Conservation (phyloP, 2,329 filamentous ascomycete genomes). For the Sclerotinia subarctica region DNA sequence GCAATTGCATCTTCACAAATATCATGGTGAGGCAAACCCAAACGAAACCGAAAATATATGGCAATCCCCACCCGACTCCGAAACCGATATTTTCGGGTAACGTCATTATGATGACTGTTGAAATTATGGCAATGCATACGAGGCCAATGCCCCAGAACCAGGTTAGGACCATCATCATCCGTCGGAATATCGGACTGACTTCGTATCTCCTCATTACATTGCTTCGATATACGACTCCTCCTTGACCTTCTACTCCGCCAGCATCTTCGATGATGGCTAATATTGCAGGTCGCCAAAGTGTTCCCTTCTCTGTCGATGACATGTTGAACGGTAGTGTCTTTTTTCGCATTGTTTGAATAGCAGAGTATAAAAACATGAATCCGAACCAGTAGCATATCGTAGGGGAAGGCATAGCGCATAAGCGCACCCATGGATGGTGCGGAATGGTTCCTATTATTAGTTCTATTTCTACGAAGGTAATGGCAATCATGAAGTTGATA, state of each 20-base stretch:
- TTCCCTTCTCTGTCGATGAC: slow-evolving; percentile 34
- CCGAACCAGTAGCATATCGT: slow-evolving; percentile 34
- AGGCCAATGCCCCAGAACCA: slow-evolving; percentile 37
- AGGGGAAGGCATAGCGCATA: slow-evolving; percentile 34
- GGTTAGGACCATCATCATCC: slow-evolving; percentile 31
- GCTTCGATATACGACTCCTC: slow-evolving; percentile 30
- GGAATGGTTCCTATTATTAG: slow-evolving; percentile 31
- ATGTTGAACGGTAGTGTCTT: slow-evolving; percentile 33
- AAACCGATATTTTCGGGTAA: slow-evolving; percentile 31
- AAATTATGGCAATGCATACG: slow-evolving; percentile 29
- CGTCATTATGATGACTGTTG: slow-evolving; percentile 32
- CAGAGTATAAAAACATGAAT: slow-evolving; percentile 28
- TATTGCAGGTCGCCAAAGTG: slow-evolving; percentile 30
- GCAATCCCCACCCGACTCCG: slow-evolving; percentile 35
- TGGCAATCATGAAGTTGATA: slow-evolving; percentile 31
- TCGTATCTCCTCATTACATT: slow-evolving; percentile 33
- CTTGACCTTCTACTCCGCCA: slow-evolving; percentile 32
- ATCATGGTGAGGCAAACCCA: slow-evolving; percentile 26
- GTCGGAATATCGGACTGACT: slow-evolving; percentile 30
- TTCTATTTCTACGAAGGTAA: slow-evolving; percentile 33
- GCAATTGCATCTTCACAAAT: slow-evolving; percentile 28
- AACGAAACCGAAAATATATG: slow-evolving; percentile 27
- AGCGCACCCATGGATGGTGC: slow-evolving; percentile 28
- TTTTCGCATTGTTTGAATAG: slow-evolving; percentile 27
- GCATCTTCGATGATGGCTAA: slow-evolving; percentile 32